Conservation (phyloP, 2,329 filamentous ascomycete genomes). For the Chaetomium sp. region DNA sequence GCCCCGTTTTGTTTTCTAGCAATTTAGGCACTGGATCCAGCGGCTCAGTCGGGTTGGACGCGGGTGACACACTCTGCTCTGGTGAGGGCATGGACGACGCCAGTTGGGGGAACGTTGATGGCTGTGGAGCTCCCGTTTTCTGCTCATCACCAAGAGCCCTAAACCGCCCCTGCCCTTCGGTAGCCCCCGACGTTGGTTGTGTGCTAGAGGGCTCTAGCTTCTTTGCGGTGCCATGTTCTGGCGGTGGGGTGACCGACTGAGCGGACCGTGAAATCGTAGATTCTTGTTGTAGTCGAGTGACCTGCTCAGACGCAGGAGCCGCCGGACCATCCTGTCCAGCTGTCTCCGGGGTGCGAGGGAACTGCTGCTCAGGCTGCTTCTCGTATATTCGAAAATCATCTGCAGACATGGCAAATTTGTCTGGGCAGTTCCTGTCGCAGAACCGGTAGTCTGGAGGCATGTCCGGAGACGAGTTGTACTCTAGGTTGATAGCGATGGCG, state of each 20-base stretch:
- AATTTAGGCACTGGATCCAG: background rate
- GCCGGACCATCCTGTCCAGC: constrained; percentile 1
- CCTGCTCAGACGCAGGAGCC: background rate
- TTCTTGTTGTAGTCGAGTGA: background rate
- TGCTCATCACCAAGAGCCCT: background rate
- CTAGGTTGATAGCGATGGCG: constrained; percentile 23
- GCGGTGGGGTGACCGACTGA: constrained; percentile 11
- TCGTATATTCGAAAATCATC: constrained; percentile 21
- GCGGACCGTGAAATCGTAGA: background rate
- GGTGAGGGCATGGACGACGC: background rate
- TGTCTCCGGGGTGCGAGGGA: constrained; percentile 5
- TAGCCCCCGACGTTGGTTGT: background rate
- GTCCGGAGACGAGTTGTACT: constrained; percentile 23
- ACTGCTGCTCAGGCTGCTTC: constrained; percentile 1
- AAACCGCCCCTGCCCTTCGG: background rate
- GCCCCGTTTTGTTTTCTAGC: no score
- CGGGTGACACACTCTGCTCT: background rate
- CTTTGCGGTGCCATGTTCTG: background rate
- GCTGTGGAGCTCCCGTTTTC: background rate
- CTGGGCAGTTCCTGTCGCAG: constrained; percentile 22
- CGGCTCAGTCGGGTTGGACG: background rate
- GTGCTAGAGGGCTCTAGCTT: background rate
- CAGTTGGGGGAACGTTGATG: no score
- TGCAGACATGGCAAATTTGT: constrained; percentile 22
- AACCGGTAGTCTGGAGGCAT: constrained; percentile 20